Conservation (phyloP, 2,329 filamentous ascomycete genomes). For the Phaeosphaeriaceae sp. region DNA sequence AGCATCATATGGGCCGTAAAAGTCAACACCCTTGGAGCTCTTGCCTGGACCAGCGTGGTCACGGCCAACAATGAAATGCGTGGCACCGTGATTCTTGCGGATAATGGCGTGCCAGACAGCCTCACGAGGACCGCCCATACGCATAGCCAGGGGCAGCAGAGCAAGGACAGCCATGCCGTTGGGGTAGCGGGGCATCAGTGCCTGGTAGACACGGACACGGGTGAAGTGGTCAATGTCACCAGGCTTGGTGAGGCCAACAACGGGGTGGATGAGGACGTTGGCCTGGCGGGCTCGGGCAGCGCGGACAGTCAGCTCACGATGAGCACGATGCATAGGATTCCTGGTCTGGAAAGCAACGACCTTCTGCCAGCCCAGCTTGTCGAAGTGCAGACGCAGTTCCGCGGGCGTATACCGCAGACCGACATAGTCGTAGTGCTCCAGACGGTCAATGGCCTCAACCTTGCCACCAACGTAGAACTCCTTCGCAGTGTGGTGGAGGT, state of each 20-base stretch:
- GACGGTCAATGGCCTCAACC: conserved; percentile 90
- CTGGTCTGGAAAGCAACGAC: conserved; percentile 97
- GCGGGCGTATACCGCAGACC: conserved; percentile 92
- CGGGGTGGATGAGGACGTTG: conserved; percentile 98
- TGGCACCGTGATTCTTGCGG: conserved; percentile 98
- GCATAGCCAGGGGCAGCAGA: conserved; percentile 95
- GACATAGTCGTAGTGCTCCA: conserved; percentile 99
- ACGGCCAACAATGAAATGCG: conserved; percentile 98
- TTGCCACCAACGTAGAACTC: conserved; percentile 96
- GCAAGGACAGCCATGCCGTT: conserved; percentile 98
- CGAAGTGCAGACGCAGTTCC: conserved; percentile 94
- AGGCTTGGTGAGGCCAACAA: conserved; percentile 97
- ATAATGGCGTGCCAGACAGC: conserved; percentile 99
- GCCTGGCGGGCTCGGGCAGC: conserved; percentile 94
- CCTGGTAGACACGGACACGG: conserved; percentile 97
- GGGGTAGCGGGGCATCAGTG: conserved; percentile 92
- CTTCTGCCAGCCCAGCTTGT: conserved; percentile 98
- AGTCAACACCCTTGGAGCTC: conserved; percentile 96
- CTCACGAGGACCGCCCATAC: conserved; percentile 97
- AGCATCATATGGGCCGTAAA: conserved; percentile 98
- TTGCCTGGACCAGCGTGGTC: conserved; percentile 98
- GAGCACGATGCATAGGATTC: conserved; percentile 99
- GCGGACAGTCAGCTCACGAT: conserved; percentile 96
- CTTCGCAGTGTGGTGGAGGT: conserved; percentile 79
- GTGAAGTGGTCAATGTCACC: conserved; percentile 99